Evolutionary conservation across 495 filamentous ascomycete species (phyloP).

Genomic region (Hypoxylon rickii): DNA sequence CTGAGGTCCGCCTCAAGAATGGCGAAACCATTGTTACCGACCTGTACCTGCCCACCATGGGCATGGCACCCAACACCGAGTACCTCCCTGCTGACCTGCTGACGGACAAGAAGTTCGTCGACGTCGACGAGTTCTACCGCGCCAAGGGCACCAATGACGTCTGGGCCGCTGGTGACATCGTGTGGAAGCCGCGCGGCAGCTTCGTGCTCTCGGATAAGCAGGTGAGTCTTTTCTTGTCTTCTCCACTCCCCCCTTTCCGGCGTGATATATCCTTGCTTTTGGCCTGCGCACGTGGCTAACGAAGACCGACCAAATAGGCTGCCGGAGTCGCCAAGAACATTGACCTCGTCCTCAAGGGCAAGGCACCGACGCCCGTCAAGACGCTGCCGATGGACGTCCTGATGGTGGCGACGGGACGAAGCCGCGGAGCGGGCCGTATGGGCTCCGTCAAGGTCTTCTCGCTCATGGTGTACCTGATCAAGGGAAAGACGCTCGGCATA

Average conservation of each 20-base stretch:
- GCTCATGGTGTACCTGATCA: slow-evolving; percentile 46
- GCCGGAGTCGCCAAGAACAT: slow-evolving; percentile 52
- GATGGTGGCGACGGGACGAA: slow-evolving; percentile 44
- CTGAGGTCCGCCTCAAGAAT: slow-evolving; percentile 42
- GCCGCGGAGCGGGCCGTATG: slow-evolving; percentile 46
- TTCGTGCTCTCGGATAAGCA: slow-evolving; percentile 54
- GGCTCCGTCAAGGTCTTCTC: slow-evolving; percentile 45
- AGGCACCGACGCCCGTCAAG: slow-evolving; percentile 43
- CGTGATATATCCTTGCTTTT: too few relatives aligned
- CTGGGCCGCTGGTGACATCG: slow-evolving; percentile 60
- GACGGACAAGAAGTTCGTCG: slow-evolving; percentile 55
- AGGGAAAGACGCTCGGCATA: slow-evolving; percentile 47
- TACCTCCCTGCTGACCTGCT: slow-evolving; percentile 60
- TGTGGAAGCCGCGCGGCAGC: slow-evolving; percentile 50
- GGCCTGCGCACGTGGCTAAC: neutral
- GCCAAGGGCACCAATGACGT: slow-evolving; percentile 50
- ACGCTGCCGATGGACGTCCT: slow-evolving; percentile 48
- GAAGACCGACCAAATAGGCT: slow-evolving; percentile 28
- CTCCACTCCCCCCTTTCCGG: neutral
- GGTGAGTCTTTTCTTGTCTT: slow-evolving; percentile 21
- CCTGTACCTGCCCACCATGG: slow-evolving; percentile 67
- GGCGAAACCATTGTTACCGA: slow-evolving; percentile 55
- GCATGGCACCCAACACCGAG: slow-evolving; percentile 62
- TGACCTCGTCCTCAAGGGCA: slow-evolving; percentile 42
- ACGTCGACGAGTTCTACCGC: slow-evolving; percentile 59